Conservation (phyloP, 495 filamentous ascomycete genomes). For the Aspergillus conjunctus region DNA sequence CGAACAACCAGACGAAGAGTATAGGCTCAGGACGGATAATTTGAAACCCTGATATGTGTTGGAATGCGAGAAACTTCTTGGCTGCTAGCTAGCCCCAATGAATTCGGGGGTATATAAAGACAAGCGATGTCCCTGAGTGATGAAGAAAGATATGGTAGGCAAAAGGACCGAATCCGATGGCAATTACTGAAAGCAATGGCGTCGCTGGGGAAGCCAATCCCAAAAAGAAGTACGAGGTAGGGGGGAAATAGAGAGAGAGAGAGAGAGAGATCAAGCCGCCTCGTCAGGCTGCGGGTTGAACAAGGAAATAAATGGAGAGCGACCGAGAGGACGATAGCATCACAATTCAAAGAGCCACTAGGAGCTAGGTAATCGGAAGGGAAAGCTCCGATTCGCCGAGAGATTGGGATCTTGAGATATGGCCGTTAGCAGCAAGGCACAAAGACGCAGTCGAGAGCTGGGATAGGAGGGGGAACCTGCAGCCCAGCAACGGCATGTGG, state of each 20-base stretch:
- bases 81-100: conserved; percentile 25
- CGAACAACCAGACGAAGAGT: conserved; percentile 32
- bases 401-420: conserved; percentile 18
- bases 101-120: conserved; percentile 29
- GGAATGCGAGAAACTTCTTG: conserved; percentile 43
- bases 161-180: conserved; percentile 1
- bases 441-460: neutral
- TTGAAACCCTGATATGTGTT: conserved; percentile 31
- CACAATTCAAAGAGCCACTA: conserved; percentile 20
- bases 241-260: conserved; percentile 1
- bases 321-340: conserved; percentile 20
- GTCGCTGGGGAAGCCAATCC: conserved; percentile 7
- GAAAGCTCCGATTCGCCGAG: conserved; percentile 30
- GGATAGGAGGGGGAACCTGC: conserved; percentile 1
- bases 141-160: conserved; percentile 5
- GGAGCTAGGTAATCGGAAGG: conserved; percentile 29
- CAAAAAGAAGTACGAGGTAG: neutral
- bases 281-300: conserved; percentile 14
- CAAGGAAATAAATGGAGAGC: conserved; percentile 22
- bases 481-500: conserved; percentile 10
- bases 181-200: conserved; percentile 2
- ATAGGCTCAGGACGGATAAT: conserved; percentile 30
- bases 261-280: conserved; percentile 8
- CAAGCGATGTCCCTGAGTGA: conserved; percentile 3
- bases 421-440: conserved; percentile 22